These are phyloP conservation scores for Trichophyton verrucosum DNA, from an alignment of 2,329 filamentous ascomycete genomes.

Conservation along the genomic window DNA sequence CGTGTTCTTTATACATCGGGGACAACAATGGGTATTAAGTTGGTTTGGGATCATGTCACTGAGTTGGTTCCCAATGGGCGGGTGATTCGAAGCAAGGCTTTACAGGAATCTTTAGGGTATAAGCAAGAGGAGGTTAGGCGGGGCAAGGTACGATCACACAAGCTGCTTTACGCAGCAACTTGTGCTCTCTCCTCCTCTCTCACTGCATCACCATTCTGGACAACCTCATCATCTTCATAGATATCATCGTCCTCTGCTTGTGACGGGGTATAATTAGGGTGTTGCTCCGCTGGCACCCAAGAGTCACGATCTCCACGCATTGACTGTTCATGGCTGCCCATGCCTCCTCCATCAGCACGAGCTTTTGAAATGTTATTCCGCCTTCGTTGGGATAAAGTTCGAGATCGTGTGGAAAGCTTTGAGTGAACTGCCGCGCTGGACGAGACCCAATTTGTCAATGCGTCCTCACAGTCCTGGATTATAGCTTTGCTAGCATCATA, in stretches of 20 bases:
- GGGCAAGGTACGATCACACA: background rate
- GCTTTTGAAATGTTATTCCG: constrained; percentile 56
- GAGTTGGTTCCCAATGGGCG: too few species aligned
- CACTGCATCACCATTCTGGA: constrained; percentile 21
- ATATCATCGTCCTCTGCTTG: constrained; percentile 34
- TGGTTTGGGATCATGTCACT: too few species aligned
- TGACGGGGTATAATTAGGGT: constrained; percentile 33
- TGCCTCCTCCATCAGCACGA: constrained; percentile 56
- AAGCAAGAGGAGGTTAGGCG: background rate
- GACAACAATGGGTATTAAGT: too few species aligned
- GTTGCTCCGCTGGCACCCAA: constrained; percentile 65
- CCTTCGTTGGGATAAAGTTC: constrained; percentile 75
- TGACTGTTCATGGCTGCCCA: constrained; percentile 69
- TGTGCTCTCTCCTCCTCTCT: constrained; percentile 24
- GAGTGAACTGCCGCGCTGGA: constrained; percentile 79
- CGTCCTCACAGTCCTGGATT: constrained; percentile 97
- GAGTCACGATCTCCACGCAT: constrained; percentile 63
- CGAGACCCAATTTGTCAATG: constrained; percentile 91
- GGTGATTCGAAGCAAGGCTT: background rate
- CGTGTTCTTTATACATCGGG: too few species aligned
- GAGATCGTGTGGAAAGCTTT: constrained; percentile 75
- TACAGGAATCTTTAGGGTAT: background rate
- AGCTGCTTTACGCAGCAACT: constrained; percentile 3
- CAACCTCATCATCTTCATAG: constrained; percentile 22
- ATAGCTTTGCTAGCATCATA: constrained; percentile 98